Percentiles rank a stretch among this genome's conserved stretches.
phyloP scores from a whole-genome alignment of 768 basidiomycete genomes.

The Roridomyces roridus region DNA sequence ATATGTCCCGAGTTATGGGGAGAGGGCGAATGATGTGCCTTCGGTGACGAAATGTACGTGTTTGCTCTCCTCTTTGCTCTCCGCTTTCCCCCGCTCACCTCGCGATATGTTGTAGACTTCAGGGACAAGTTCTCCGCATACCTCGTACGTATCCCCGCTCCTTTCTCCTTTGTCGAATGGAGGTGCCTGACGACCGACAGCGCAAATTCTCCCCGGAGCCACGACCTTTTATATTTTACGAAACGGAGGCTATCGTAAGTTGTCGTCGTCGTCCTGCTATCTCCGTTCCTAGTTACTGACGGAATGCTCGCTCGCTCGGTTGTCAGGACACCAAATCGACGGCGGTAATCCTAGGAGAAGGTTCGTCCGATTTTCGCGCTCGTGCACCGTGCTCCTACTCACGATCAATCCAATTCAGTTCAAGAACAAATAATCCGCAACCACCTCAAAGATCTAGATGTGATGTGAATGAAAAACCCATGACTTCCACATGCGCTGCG shows the following conservation, averaged over 20 bases:
- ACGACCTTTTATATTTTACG: constrained; percentile 70
- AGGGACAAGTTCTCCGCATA: constrained; percentile 55
- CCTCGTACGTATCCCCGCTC: constrained; percentile 37
- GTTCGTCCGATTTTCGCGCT: constrained; percentile 12
- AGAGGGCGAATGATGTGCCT: constrained; percentile 62
- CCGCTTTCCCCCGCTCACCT: too few species aligned
- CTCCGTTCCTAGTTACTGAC: not conserved
- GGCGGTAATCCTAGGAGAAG: constrained; percentile 43
- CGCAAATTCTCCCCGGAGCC: constrained; percentile 52
- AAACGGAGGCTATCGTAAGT: constrained; percentile 75
- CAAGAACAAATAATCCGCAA: constrained; percentile 49
- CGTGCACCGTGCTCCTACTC: not conserved
- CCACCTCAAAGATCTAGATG: constrained; percentile 39
- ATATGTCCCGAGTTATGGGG: constrained; percentile 67
- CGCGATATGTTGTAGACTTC: constrained; percentile 42
- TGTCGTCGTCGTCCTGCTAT: not conserved
- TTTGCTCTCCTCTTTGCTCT: too few species aligned
- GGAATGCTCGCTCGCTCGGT: not conserved
- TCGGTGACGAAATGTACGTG: constrained; percentile 61
- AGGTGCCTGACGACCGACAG: constrained; percentile 28
- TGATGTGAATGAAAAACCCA: constrained; percentile 28
- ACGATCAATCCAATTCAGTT: constrained; percentile 22
- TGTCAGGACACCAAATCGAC: constrained; percentile 52
- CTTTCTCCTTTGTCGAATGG: not conserved
- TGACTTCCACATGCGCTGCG: too few species aligned